These are phyloP conservation scores for Akanthomyces dipterigenus DNA, from an alignment of 2,329 filamentous ascomycete species.

Conservation along the genomic window DNA sequence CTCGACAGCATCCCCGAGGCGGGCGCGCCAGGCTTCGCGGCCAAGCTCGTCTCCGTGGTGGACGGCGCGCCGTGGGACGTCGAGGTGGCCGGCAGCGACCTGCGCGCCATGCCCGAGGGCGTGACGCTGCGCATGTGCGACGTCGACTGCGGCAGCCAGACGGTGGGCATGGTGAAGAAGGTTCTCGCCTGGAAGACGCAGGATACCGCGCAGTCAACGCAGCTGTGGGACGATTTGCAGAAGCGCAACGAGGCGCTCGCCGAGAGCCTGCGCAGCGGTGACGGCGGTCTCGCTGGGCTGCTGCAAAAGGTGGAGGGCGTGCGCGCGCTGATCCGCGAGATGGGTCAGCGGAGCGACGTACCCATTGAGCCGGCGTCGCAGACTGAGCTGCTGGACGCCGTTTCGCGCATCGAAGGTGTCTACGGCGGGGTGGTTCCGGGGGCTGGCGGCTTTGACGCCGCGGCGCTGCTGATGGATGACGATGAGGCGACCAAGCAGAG, in stretches of 20 bases:
- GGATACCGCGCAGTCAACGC: constrained; percentile 56
- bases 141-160: constrained; percentile 89
- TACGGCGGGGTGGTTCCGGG: constrained; percentile 89
- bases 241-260: constrained; percentile 65
- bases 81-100: constrained; percentile 61
- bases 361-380: constrained; percentile 86
- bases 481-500: constrained; percentile 54
- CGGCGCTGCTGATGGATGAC: constrained; percentile 73
- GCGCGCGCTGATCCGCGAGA: constrained; percentile 62
- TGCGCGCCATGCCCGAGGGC: constrained; percentile 60
- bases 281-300: constrained; percentile 36
- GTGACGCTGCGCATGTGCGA: constrained; percentile 87
- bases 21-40: constrained; percentile 59
- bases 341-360: constrained; percentile 68
- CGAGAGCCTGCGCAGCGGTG: constrained; percentile 48
- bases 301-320: constrained; percentile 40
- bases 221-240: constrained; percentile 72
- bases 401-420: constrained; percentile 67
- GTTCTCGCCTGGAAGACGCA: constrained; percentile 74
- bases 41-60: constrained; percentile 58
- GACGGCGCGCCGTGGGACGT: constrained; percentile 71
- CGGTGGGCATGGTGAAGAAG: constrained; percentile 91
- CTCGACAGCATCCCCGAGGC: constrained; percentile 61
- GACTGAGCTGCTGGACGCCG: constrained; percentile 74
- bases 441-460: constrained; percentile 87